Evolutionary conservation across 1,284 basidiomycete species (phyloP), one percentile per base, ranked within the genome.

Genomic region (Abortiporus biennis): DNA sequence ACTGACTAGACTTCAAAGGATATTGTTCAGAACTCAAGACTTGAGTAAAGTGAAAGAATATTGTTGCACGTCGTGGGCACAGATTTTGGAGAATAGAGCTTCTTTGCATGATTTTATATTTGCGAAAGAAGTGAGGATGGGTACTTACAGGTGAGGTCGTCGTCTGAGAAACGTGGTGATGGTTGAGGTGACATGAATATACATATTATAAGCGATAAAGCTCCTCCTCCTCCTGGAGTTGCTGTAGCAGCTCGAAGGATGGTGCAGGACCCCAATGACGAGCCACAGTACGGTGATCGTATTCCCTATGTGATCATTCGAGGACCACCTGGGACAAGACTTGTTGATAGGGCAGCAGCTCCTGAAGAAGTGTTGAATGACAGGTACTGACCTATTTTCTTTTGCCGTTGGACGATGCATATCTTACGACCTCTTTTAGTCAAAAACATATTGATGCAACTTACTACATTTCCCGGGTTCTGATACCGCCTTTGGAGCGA

Each of bases 81-180:
- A 88, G 58, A 78, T 99, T 33, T 61, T 93, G 27, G 81, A 89
- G 42, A 85, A 90, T 40, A 79, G 77, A 47, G 83, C 83, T 2
- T 85, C 88, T 1, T 65, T 91, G 8, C 87, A 93, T 56, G 93
- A 98, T 58, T 96, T 97, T 54, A 85, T 93, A 38, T 91, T 97
- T 51, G 86, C 95, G 0, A 96, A 96, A 57, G 92, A 95, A 62
- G 93, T 99, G 21, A 81, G 73, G 54, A 73, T 98, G 66, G 95
- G 95, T 3, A 88, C 85, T 1, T 96, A 96, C 56, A 91, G 85
- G 89, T 87, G 46, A 52, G 27, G 8, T 29, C 8, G 9, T 29
- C n/a, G 9, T 8, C 27, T 29, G 9, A 8, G 8, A 29, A 29
- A n/a, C 64, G 19, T 12, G 25, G 30, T 36, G 2, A 8, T 6